phyloP scores from a whole-genome alignment of 768 basidiomycete species.

The Podaxis carcinomalis region DNA sequence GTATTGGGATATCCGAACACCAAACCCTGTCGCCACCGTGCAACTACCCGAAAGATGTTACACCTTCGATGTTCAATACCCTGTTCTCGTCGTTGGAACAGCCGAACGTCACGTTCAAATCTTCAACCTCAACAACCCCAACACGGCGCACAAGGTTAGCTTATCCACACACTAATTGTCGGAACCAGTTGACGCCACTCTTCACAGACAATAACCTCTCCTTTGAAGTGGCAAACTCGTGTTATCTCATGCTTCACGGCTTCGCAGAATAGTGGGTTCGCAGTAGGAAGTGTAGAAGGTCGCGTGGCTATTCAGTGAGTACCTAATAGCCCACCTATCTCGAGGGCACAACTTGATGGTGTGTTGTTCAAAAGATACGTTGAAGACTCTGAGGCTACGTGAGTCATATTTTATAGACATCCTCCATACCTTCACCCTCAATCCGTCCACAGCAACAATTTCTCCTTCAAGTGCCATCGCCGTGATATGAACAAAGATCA shows the following conservation, averaged over 20 bases:
- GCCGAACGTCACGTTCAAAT: conserved; percentile 92
- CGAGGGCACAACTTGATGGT: background rate
- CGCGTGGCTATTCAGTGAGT: conserved; percentile 94
- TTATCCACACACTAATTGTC: background rate
- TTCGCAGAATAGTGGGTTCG: conserved; percentile 63
- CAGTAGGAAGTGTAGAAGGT: conserved; percentile 84
- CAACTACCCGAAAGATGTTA: conserved; percentile 90
- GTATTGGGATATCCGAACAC: conserved; percentile 90
- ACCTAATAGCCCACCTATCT: background rate
- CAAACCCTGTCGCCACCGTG: conserved; percentile 74
- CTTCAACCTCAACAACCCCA: conserved; percentile 82
- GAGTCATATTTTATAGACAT: conserved; percentile 18
- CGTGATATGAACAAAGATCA: conserved; percentile 61
- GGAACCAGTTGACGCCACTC: background rate
- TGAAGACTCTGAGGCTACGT: conserved; percentile 79
- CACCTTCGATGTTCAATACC: conserved; percentile 76
- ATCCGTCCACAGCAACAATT: conserved; percentile 53
- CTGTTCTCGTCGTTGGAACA: conserved; percentile 87
- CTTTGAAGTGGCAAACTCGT: conserved; percentile 92
- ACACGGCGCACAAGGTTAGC: conserved; percentile 68
- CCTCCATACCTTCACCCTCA: background rate
- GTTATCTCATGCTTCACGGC: conserved; percentile 81
- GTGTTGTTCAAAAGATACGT: conserved; percentile 53
- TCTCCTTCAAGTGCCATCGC: conserved; percentile 85
- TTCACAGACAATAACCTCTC: conserved; percentile 72